Base-by-base conservation (phyloP, 441 rosid species). In the Corymbia citriodora region DNA sequence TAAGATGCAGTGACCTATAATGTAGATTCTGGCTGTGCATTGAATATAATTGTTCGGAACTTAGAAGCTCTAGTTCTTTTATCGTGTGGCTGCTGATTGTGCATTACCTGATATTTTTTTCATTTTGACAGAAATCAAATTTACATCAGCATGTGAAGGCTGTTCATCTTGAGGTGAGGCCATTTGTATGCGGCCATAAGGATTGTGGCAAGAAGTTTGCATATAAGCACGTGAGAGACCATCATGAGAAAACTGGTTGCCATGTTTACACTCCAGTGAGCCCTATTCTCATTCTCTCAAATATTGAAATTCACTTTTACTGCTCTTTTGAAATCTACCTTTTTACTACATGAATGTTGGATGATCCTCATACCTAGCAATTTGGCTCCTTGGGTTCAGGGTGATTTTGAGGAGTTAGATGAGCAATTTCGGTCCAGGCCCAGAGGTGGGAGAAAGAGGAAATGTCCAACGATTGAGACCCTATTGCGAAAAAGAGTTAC, bases 401-500 rank as follows among this genome's bases (percentile, higher is more conserved):
- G 99, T 27, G 98, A 98, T 91, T 98, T 97, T 82, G 92, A 92
- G 19, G 98, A 94, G 88, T 89, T 95, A 0, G 99, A 97, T 91
- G 96, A 94, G 89, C 94, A 91, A 88, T 96, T 96, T 91, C 94
- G 91, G 4, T 94, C 96, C 7, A 95, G 95, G 93, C 96, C 99
- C 9, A 93, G 99, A 94, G 99, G 99, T 87, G 99, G 99, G 53
- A 88, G 95, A 90, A 97, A 97, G 93, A 95, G 99, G 90, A 92
- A 93, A 87, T 96, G 91, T 85, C 96, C 97, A 7, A 90, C 95
- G 0, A 94, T 95, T 0, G 99, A 97, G 70, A 94, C 94, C 94
- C 55, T 96, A 63, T 31, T 94, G 36, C 92, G 99, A 87, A 96
- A 97, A 94, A 95, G 98, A 55, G 96, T 97, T 50, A 89, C 92